Base-by-base conservation (phyloP, 1,139 yeast genomes). In the Pneumocystis canis region DNA sequence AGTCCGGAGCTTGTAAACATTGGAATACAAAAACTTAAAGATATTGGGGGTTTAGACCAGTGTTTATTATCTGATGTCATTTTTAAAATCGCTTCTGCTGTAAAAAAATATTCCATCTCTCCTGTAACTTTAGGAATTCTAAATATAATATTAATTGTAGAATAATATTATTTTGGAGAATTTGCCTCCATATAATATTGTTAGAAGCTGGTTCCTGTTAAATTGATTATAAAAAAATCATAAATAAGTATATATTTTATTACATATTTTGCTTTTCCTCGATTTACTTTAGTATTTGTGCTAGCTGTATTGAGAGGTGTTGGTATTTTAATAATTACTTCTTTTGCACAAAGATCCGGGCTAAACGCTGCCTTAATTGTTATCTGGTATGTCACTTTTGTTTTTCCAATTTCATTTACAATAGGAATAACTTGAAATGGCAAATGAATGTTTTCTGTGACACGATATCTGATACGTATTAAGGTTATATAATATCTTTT, bases 1-100 rank as follows among this genome's bases (percentile, higher is more conserved):
- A 87, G 76, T 0, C 96, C 95, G 14, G 94, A 84, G 68, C 87
- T 78, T 33, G 92, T 84, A 70, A 83, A 86, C 89, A 86, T 87
- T 66, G 85, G 81, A 62, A 90, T 75, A 41, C 79, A 77, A 72
- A 90, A 90, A 64, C 80, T 80, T 70, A 89, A 73, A 11, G 85
- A 79, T 56, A 90, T 84, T 2, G 96, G 95, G 2, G 96, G 95
- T 67, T 84, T 79, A 6, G 84, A 74, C 90, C 92, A 85, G 53
- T 75, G 75, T 64, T 70, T 71, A 20, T 67, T 67, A 54, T 65
- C 69, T n/a, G 73, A 69, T 58, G 72, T 71, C 9, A 76, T 72
- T 16, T 74, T 68, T 39, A 77, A 69, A 37, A 80, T 82, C 0
- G 82, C 79, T 59, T 78, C 80, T 0, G 80, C 84, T 0, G 81